A percentile compares a stretch with the other conserved stretches of the same genome.
phyloP scores from a whole-genome alignment of 2,329 filamentous ascomycete genomes.

The Chrysoporthe deuterocubensis region DNA sequence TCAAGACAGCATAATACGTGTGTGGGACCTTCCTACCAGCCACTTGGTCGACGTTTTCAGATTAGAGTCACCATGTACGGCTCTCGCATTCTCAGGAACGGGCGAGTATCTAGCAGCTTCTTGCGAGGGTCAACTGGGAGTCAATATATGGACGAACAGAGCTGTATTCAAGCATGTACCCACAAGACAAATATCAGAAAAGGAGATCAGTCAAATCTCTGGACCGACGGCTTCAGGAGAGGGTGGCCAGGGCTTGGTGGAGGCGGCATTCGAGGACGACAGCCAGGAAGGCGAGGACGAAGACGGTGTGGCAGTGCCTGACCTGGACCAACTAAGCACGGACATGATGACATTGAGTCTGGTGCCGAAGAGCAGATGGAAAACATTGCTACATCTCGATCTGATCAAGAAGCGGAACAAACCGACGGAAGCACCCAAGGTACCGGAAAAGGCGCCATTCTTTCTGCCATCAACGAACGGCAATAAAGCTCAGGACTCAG shows the following conservation, averaged over 20 bases:
- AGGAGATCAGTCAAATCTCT: constrained; percentile 67
- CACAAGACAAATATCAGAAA: constrained; percentile 81
- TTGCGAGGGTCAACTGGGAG: constrained; percentile 78
- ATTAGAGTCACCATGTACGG: constrained; percentile 77
- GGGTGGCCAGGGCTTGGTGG: constrained; percentile 74
- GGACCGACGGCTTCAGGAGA: constrained; percentile 82
- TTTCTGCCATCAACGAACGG: constrained; percentile 74
- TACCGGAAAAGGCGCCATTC: constrained; percentile 92
- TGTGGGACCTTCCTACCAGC: constrained; percentile 95
- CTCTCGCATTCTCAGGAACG: constrained; percentile 84
- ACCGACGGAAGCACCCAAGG: constrained; percentile 87
- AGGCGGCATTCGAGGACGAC: constrained; percentile 71
- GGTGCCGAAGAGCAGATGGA: constrained; percentile 90
- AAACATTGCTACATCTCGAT: constrained; percentile 90
- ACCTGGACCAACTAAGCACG: constrained; percentile 76
- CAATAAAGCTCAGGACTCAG: constrained; percentile 35
- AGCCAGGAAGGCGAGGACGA: constrained; percentile 54
- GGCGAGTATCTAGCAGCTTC: constrained; percentile 95
- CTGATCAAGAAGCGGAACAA: constrained; percentile 93
- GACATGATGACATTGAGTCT: constrained; percentile 88
- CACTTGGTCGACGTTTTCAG: constrained; percentile 93
- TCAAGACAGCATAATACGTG: constrained; percentile 76
- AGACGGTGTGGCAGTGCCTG: constrained; percentile 57
- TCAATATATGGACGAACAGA: constrained; percentile 96
- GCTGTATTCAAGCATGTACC: constrained; percentile 88